These are phyloP conservation scores for Aspergillus avenaceus DNA, from an alignment of 495 filamentous ascomycete genomes.

Conservation along the genomic window DNA sequence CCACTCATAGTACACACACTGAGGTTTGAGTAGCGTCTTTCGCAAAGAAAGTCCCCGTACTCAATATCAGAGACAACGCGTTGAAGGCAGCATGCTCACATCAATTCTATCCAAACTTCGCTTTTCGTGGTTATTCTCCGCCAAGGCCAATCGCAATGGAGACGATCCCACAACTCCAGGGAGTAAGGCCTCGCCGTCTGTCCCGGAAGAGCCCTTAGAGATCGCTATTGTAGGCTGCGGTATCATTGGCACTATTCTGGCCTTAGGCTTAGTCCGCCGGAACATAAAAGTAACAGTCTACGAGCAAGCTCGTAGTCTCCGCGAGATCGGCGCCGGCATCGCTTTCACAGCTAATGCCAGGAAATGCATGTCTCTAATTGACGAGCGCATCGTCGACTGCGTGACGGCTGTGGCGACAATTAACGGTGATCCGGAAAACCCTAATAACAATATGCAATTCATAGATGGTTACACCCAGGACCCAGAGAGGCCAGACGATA, in stretches of 20 bases:
- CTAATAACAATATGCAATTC: conserved; percentile 26
- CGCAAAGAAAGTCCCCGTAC: too few relatives aligned
- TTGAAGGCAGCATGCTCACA: too few relatives aligned
- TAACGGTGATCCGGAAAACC: conserved; percentile 12
- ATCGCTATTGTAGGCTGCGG: conserved; percentile 44
- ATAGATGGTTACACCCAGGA: conserved; percentile 32
- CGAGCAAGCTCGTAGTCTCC: conserved; percentile 31
- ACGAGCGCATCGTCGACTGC: conserved; percentile 16
- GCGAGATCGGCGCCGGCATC: conserved; percentile 42
- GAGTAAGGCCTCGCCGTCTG: too few relatives aligned
- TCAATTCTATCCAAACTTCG: too few relatives aligned
- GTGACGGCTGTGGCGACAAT: conserved; percentile 13
- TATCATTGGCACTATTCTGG: conserved; percentile 35
- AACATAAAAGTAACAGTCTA: conserved; percentile 36
- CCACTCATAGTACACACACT: too few relatives aligned
- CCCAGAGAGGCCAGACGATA: conserved; percentile 4
- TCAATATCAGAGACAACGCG: too few relatives aligned
- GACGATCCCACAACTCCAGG: too few relatives aligned
- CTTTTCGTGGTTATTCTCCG: too few relatives aligned
- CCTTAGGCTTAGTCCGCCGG: conserved; percentile 33
- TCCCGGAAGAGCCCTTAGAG: conserved; percentile 7
- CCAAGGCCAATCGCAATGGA: too few relatives aligned
- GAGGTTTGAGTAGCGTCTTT: too few relatives aligned
- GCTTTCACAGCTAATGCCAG: conserved; percentile 37
- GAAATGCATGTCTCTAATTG: conserved; percentile 22